Percentiles rank a stretch among this genome's conserved stretches.
Conservation (phyloP, 805 yeast genomes). For the Hanseniaspora taiwanica region DNA sequence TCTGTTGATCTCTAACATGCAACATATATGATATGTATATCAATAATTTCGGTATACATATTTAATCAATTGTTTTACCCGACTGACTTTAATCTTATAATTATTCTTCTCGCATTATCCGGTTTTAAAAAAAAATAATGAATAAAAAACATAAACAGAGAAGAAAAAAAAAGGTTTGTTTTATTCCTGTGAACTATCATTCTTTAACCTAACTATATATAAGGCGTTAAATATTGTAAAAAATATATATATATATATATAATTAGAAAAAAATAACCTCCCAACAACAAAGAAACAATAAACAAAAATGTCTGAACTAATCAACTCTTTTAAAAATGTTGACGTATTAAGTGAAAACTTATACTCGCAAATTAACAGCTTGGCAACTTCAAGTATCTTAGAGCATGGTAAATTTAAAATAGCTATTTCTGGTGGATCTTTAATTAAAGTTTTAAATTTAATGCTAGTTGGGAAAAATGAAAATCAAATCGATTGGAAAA, state of each 20-base stretch:
- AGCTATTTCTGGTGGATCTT: slow-evolving; percentile 86
- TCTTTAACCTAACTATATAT: no score
- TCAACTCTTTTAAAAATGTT: slow-evolving; percentile 2
- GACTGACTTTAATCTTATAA: no score
- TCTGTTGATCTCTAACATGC: slow-evolving; percentile 22
- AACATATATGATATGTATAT: no score
- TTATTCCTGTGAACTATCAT: no score
- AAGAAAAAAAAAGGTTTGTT: no score
- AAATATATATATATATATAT: no score
- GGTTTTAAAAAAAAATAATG: no score
- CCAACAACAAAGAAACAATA: background rate
- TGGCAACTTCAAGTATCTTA: slow-evolving; percentile 6
- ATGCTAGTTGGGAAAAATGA: slow-evolving; percentile 39
- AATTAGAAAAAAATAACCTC: background rate
- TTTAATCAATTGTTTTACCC: no score
- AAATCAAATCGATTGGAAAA: slow-evolving; percentile 43
- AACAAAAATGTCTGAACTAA: background rate
- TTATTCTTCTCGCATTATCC: no score
- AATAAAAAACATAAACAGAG: no score
- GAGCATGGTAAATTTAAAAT: slow-evolving; percentile 40
- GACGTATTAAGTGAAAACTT: slow-evolving; percentile 3
- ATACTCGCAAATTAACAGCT: slow-evolving; percentile 1
- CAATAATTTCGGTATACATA: no score
- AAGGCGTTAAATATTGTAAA: no score
- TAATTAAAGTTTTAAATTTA: slow-evolving; percentile 55